Conservation (phyloP, 2,329 filamentous ascomycete species). For the Gyromitra esculenta region DNA sequence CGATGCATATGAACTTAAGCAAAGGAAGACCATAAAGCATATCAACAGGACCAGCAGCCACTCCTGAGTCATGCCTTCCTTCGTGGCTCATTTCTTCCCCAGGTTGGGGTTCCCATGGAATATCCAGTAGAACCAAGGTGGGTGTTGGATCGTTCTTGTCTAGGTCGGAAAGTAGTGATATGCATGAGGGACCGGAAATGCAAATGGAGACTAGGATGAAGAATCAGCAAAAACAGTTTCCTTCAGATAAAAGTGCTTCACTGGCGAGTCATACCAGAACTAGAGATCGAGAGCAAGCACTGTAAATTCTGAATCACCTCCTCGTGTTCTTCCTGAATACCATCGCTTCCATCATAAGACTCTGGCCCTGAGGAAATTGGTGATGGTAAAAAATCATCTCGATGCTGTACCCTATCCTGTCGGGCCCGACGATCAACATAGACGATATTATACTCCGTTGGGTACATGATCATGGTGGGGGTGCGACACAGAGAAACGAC, state of each 20-base stretch:
- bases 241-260: constrained; percentile 51
- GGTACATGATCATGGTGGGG: constrained; percentile 60
- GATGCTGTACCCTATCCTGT: constrained; percentile 60
- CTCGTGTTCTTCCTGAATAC: constrained; percentile 61
- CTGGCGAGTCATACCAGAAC: constrained; percentile 63
- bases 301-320: constrained; percentile 65
- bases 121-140: constrained; percentile 68
- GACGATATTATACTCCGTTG: constrained; percentile 62
- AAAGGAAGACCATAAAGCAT: constrained; percentile 57
- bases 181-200: constrained; percentile 65
- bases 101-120: constrained; percentile 59
- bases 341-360: constrained; percentile 56
- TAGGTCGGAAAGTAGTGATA: constrained; percentile 66
- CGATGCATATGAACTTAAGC: constrained; percentile 56
- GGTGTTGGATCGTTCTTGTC: constrained; percentile 65
- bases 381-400: constrained; percentile 57
- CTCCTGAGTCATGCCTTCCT: constrained; percentile 57
- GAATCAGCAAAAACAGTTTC: constrained; percentile 15
- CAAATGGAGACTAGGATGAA: constrained; percentile 65
- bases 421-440: constrained; percentile 62
- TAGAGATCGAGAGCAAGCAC: constrained; percentile 65
- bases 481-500: constrained; percentile 36
- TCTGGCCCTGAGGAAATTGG: constrained; percentile 57
- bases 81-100: constrained; percentile 55
- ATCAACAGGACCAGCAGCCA: constrained; percentile 55